Evolutionary conservation across 257 asterid species (phyloP).

Genomic region (Primulina tabacum): DNA sequence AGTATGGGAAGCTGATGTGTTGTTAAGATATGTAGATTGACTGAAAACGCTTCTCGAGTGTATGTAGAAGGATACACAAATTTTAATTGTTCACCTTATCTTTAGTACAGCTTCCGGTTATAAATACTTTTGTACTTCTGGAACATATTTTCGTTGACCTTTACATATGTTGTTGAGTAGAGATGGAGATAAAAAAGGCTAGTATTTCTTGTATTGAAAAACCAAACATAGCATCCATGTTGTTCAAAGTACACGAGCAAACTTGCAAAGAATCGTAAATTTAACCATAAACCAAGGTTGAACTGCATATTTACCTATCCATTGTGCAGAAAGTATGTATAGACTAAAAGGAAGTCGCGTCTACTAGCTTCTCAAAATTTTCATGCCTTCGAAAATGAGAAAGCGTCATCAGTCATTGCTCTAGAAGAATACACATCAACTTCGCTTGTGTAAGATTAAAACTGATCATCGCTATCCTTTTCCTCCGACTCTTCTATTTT

Average conservation of each 20-base stretch:
- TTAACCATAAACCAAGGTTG: constrained; percentile 16
- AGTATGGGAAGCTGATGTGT: no score
- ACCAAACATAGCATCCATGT: neutral
- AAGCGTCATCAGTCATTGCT: constrained; percentile 40
- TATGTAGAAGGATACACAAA: no score
- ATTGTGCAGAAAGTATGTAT: neutral
- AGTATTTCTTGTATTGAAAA: no score
- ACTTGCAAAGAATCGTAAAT: constrained; percentile 11
- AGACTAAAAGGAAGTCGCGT: constrained; percentile 1
- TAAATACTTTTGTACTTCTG: no score
- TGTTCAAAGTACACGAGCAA: neutral
- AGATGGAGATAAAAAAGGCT: neutral
- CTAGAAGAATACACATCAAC: constrained; percentile 40
- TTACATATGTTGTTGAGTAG: neutral
- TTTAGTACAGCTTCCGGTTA: neutral
- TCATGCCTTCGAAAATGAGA: constrained; percentile 37
- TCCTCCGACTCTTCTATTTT: constrained; percentile 49
- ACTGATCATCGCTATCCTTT: constrained; percentile 36
- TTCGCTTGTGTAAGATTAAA: constrained; percentile 44
- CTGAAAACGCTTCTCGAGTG: no score
- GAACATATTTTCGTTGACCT: neutral
- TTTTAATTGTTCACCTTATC: no score
- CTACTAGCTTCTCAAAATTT: constrained; percentile 8
- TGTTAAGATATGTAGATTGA: no score
- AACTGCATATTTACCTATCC: constrained; percentile 21